Evolutionary conservation across 2,329 filamentous ascomycete species (phyloP), one percentile per base, ranked within the genome.

Genomic region (Microsporum ferrugineum): DNA sequence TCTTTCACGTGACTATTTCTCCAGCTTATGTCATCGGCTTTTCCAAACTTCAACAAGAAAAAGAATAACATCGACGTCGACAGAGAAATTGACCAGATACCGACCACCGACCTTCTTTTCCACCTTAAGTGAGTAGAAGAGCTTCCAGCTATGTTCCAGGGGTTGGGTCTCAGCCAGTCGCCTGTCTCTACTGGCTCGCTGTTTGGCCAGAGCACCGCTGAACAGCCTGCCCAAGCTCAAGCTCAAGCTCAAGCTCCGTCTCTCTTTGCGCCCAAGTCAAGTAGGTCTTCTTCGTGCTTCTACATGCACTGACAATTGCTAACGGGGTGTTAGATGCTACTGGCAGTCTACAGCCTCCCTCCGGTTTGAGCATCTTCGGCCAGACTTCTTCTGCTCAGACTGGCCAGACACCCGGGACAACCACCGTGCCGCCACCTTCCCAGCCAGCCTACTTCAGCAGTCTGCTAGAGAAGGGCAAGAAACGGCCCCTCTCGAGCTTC

Each of bases 401-500:
- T 45, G 33, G 51, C n/a, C 63, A 64, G 33, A 39, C 62, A 29
- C 60, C 65, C 39, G 43, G 62, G 61, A 12, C 61, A 12, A 59
- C 68, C 60, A 33, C 61, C 3, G 56, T 57, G 17, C 53, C 59
- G 59, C 67, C 58, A 64, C 71, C 31, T 61, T 73, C 76, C 3
- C 79, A 82, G 66, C 81, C 83, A 33, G 82, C 82, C 0, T 85
- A 84, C 66, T 87, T 86, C 68, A 84, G 85, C 66, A 83, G 83
- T 65, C 70, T 87, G 39, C 72, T 87, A 27, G 84, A 87, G 68
- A 80, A 83, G 62, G 82, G 83, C 39, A 84, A 81, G 70, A 86
- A 86, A 72, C 85, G 89, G 64, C 83, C 85, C 59, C 82, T 86
- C 65, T 84, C 85, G 66, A 83, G 82, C 14, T 74, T 74, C 3